Evolutionary conservation across 1,139 yeast species (phyloP).

Genomic region (Yueomyces sp.): DNA sequence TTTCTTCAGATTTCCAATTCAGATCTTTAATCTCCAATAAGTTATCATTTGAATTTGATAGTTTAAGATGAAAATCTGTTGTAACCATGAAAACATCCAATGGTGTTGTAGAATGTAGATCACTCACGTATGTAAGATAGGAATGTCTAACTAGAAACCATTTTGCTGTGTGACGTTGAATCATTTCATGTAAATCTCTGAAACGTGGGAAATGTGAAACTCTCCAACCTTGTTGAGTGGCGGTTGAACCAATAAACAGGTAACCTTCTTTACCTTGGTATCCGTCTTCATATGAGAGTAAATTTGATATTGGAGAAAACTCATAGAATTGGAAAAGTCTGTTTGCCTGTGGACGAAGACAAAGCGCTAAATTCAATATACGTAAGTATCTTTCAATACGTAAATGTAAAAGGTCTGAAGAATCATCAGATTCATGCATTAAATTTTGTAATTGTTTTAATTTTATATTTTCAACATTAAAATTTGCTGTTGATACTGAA

Average conservation of each 20-base stretch:
- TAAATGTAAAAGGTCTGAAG: slow-evolving; percentile 17
- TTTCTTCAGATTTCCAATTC: slow-evolving; percentile 32
- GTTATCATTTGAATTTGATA: slow-evolving; percentile 30
- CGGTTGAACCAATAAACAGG: slow-evolving; percentile 66
- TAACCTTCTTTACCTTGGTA: slow-evolving; percentile 85
- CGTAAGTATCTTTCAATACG: slow-evolving; percentile 51
- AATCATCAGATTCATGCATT: slow-evolving; percentile 19
- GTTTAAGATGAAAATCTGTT: slow-evolving; percentile 44
- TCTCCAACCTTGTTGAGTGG: slow-evolving; percentile 89
- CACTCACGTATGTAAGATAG: slow-evolving; percentile 75
- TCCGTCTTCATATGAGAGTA: slow-evolving; percentile 72
- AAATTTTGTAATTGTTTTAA: slow-evolving; percentile 22
- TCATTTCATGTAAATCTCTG: slow-evolving; percentile 72
- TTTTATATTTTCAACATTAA: slow-evolving; percentile 13
- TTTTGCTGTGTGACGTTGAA: slow-evolving; percentile 76
- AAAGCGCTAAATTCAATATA: slow-evolving; percentile 43
- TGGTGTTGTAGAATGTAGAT: slow-evolving; percentile 76
- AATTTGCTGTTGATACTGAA: slow-evolving; percentile 7
- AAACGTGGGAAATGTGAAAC: slow-evolving; percentile 71
- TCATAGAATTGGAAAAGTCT: slow-evolving; percentile 77
- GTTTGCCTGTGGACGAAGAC: slow-evolving; percentile 71
- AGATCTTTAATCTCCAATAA: slow-evolving; percentile 29
- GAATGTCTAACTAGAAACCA: slow-evolving; percentile 86
- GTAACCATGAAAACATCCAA: slow-evolving; percentile 86
- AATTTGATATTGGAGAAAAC: slow-evolving; percentile 74